A percentile compares a stretch with the other conserved stretches of the same genome.
Evolutionary conservation across 805 yeast genomes (phyloP).

Genomic region (Cyberlindnera sargentensis): DNA sequence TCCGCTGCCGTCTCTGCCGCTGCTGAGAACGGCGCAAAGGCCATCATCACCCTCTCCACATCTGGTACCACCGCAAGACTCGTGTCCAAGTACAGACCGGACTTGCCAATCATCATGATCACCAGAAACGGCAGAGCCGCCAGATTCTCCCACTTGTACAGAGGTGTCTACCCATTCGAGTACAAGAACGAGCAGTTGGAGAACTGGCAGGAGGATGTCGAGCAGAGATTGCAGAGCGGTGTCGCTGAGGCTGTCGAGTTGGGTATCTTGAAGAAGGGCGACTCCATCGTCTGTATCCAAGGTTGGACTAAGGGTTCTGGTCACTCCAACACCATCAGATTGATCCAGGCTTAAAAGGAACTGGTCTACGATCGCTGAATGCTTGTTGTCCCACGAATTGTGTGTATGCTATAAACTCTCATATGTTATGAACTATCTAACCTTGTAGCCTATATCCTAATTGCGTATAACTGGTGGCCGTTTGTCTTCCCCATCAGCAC

Average conservation of each 20-base stretch:
- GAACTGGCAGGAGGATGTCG: constrained; percentile 96
- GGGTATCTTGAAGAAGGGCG: constrained; percentile 83
- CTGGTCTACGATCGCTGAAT: background rate
- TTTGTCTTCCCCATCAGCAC: no score
- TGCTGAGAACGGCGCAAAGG: constrained; percentile 94
- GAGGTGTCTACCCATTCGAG: constrained; percentile 98
- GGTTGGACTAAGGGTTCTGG: constrained; percentile 99
- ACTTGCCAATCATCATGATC: constrained; percentile 95
- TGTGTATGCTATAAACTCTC: no score
- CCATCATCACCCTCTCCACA: constrained; percentile 92
- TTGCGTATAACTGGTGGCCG: no score
- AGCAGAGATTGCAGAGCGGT: constrained; percentile 90
- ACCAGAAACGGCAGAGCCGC: constrained; percentile 93
- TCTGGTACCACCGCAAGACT: constrained; percentile 94
- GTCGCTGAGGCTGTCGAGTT: constrained; percentile 80
- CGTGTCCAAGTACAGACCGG: constrained; percentile 95
- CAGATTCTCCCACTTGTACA: constrained; percentile 90
- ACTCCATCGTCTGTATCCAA: constrained; percentile 88
- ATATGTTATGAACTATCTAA: no score
- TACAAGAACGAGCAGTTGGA: constrained; percentile 52
- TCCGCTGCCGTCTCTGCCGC: constrained; percentile 95
- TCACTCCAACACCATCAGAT: constrained; percentile 97
- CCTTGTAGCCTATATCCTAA: no score
- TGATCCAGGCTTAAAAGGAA: constrained; percentile 56
- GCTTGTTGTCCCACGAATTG: no score